Evolutionary conservation across 2,329 filamentous ascomycete species (phyloP).

Genomic region (Colletotrichum endophyticum): DNA sequence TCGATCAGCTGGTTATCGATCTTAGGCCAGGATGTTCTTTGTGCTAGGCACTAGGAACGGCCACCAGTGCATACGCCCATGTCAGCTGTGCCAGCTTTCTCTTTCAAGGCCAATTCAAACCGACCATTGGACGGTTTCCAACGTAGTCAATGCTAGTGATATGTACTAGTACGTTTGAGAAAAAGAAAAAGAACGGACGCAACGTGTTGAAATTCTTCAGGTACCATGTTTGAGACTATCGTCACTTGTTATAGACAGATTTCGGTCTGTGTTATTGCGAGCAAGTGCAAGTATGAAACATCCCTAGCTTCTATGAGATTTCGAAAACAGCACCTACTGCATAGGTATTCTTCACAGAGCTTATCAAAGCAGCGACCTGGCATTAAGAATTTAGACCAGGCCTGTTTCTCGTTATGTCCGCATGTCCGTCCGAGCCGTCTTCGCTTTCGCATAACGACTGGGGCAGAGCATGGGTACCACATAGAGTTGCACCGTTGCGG

Average conservation of each 20-base stretch:
- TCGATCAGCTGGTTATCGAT: not conserved
- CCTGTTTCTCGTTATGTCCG: not conserved
- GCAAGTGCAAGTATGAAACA: not conserved
- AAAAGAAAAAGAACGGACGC: not conserved
- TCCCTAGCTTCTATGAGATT: not conserved
- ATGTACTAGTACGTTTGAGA: not conserved
- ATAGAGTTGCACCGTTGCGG: not conserved
- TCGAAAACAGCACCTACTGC: not conserved
- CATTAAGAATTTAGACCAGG: not conserved
- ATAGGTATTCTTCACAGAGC: not conserved
- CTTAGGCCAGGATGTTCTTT: not conserved
- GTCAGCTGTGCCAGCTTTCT: not conserved
- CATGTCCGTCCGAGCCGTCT: not conserved
- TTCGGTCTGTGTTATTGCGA: not conserved
- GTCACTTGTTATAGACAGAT: not conserved
- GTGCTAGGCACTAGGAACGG: not conserved
- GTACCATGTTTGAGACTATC: not conserved
- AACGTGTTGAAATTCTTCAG: not conserved
- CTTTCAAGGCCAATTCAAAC: not conserved
- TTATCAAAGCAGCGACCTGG: not conserved
- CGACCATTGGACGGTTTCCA: rapidly evolving
- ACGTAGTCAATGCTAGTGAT: not conserved
- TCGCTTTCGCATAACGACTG: not conserved
- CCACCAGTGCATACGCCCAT: too few species aligned
- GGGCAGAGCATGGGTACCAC: not conserved